Percentiles rank a stretch among this genome's conserved stretches.
These are phyloP conservation scores for Coemansia sp. DNA, from an alignment of 192 early-diverging fungal species.

Conservation along the genomic window DNA sequence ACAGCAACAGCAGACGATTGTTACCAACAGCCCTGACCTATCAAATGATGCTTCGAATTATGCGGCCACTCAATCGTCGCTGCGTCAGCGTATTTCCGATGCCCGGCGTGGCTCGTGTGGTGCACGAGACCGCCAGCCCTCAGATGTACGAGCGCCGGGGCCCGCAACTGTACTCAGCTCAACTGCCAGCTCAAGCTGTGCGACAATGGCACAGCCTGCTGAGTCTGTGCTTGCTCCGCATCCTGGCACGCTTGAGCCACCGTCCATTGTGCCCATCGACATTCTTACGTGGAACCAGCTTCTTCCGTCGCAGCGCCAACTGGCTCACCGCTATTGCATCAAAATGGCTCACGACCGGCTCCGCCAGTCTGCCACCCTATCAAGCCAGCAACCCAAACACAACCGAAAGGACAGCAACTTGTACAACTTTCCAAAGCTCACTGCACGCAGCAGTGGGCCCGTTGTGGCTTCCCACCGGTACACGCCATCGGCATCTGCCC, in stretches of 20 bases:
- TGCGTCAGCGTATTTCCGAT: slow-evolving; percentile 23
- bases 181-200: slow-evolving; percentile 9
- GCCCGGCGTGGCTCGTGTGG: slow-evolving; percentile 14
- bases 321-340: slow-evolving; percentile 45
- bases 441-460: neutral
- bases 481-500: slow-evolving; percentile 14
- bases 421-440: slow-evolving; percentile 8
- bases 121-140: neutral
- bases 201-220: slow-evolving; percentile 5
- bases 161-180: neutral
- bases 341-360: slow-evolving; percentile 44
- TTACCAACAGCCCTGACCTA: neutral
- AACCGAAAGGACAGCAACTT: neutral
- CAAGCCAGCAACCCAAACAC: neutral
- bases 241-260: slow-evolving; percentile 35
- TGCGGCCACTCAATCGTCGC: neutral
- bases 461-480: slow-evolving; percentile 2
- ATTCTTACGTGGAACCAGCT: slow-evolving; percentile 53
- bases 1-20: slow-evolving; percentile 16
- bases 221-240: neutral
- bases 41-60: neutral
- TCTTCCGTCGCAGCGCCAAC: slow-evolving; percentile 39
- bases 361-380: neutral
- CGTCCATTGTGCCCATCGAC: slow-evolving; percentile 42
- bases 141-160: neutral